Base-by-base conservation (phyloP, 331 rosid species). In the Prunus yedoensis region DNA sequence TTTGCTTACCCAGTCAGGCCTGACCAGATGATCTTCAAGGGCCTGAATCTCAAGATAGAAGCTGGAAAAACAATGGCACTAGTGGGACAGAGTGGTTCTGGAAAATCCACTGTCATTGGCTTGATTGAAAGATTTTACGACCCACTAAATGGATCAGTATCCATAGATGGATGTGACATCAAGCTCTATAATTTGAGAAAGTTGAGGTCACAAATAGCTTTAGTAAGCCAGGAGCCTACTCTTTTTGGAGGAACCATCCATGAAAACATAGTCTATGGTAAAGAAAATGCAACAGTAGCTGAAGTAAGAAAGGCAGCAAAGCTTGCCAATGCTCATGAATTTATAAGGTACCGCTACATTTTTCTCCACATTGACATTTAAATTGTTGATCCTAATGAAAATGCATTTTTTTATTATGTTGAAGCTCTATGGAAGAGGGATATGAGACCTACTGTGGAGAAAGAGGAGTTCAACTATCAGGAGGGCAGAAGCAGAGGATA, bases 161-260 rank as follows among this genome's bases (percentile, higher is more conserved):
- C 53, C 61, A 83, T 91, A 54, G 92, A 88, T 72, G 87, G 84
- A 60, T 47, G 62, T 58, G 90, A 89, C 73, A 75, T 93, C 30
- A 91, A 78, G 74, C 79, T 79, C 52, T 83, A 86, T 54, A 79
- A 83, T 51, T 68, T 91, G 79, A 91, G 77, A 76, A 85, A 78
- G 41, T 68, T 89, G 79, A 91, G 98, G 81, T 87, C 87, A 49
- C 89, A 83, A 49, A 85, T 93, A 77, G 91, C 92, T 41, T 71
- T 93, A 59, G 96, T 93, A 77, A 89, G 93, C 65, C 92, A 93
- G n/a, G 97, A 91, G 81, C 91, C 96, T 2, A 83, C 91, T 10
- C 93, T 91, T 15, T 88, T 85, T 50, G 89, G 90, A 41, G 93
- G 91, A 77, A 89, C 90, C 10, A 87, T 93, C 54, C 85, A 86